Percentiles rank a stretch among this genome's conserved stretches.
Evolutionary conservation across 2,329 filamentous ascomycete species (phyloP).

Genomic region (Sphaceloma murrayae): DNA sequence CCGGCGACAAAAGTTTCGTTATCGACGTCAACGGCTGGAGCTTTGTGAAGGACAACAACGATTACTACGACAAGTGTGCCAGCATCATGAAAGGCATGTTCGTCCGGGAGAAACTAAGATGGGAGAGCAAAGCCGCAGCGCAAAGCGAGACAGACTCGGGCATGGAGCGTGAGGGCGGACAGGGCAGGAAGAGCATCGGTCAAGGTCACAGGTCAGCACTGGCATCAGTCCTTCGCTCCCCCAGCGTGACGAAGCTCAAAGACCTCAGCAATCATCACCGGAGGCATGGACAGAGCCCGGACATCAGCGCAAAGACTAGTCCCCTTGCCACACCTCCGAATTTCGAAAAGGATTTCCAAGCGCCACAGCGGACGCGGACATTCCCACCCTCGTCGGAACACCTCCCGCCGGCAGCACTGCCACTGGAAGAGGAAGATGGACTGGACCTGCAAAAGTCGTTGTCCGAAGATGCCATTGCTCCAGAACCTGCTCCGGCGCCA

Average conservation of each 20-base stretch:
- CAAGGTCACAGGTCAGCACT: slow-evolving; percentile 37
- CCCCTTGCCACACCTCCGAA: slow-evolving; percentile 37
- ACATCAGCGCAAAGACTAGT: slow-evolving; percentile 32
- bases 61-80: slow-evolving; percentile 90
- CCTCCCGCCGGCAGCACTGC: slow-evolving; percentile 27
- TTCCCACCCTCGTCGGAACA: slow-evolving; percentile 22
- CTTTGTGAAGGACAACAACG: slow-evolving; percentile 98
- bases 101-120: slow-evolving; percentile 62
- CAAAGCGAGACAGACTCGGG: slow-evolving; percentile 21
- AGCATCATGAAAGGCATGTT: slow-evolving; percentile 83
- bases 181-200: slow-evolving; percentile 28
- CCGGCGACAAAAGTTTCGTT: slow-evolving; percentile 83
- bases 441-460: slow-evolving; percentile 17
- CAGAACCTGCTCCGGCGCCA: slow-evolving; percentile 35
- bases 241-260: slow-evolving; percentile 53
- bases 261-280: slow-evolving; percentile 31
- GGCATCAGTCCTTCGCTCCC: slow-evolving; percentile 54
- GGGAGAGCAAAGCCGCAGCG: slow-evolving; percentile 34
- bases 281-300: slow-evolving; percentile 38
- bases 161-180: slow-evolving; percentile 20
- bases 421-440: slow-evolving; percentile 17
- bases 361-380: slow-evolving; percentile 19
- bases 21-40: slow-evolving; percentile 99
- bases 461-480: slow-evolving; percentile 16
- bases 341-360: slow-evolving; percentile 29